Percentiles rank a stretch among this genome's conserved stretches.
phyloP scores from a whole-genome alignment of 2,329 filamentous ascomycete species.

The Nemania diffusa region DNA sequence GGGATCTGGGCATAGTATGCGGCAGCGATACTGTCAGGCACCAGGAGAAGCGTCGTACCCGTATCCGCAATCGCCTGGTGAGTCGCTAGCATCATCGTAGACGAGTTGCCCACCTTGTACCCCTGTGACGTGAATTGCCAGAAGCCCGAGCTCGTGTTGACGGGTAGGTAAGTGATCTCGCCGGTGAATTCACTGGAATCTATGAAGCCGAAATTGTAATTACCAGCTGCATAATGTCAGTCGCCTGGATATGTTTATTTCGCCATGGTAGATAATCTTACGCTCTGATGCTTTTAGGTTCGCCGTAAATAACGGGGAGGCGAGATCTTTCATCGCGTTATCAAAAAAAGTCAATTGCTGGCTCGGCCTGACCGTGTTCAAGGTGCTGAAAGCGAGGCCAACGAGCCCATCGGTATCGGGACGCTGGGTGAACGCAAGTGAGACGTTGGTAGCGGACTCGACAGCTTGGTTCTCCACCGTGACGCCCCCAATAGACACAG shows the following conservation, averaged over 20 bases:
- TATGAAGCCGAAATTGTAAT: conserved; percentile 58
- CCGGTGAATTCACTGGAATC: conserved; percentile 68
- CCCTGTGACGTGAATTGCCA: conserved; percentile 70
- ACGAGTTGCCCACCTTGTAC: conserved; percentile 60
- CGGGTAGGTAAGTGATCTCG: conserved; percentile 64
- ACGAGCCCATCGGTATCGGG: conserved; percentile 55
- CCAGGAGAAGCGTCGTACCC: conserved; percentile 71
- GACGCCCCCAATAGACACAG: conserved; percentile 55
- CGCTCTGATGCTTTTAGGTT: conserved; percentile 52
- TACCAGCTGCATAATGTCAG: conserved; percentile 44
- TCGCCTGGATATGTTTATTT: background rate
- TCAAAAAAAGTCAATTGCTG: conserved; percentile 58
- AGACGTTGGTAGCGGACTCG: conserved; percentile 56
- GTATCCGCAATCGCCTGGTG: conserved; percentile 65
- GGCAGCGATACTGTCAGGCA: conserved; percentile 61
- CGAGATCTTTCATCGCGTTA: conserved; percentile 48
- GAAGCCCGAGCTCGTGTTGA: conserved; percentile 67
- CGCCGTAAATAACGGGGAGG: conserved; percentile 66
- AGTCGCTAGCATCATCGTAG: conserved; percentile 27
- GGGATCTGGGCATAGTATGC: conserved; percentile 68
- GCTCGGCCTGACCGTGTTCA: conserved; percentile 56
- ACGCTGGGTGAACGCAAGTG: conserved; percentile 52
- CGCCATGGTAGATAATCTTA: conserved; percentile 33
- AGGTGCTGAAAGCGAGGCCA: conserved; percentile 55
- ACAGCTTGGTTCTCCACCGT: conserved; percentile 55